phyloP scores from a whole-genome alignment of 1,284 basidiomycete genomes.

The Marasmius fiardii region DNA sequence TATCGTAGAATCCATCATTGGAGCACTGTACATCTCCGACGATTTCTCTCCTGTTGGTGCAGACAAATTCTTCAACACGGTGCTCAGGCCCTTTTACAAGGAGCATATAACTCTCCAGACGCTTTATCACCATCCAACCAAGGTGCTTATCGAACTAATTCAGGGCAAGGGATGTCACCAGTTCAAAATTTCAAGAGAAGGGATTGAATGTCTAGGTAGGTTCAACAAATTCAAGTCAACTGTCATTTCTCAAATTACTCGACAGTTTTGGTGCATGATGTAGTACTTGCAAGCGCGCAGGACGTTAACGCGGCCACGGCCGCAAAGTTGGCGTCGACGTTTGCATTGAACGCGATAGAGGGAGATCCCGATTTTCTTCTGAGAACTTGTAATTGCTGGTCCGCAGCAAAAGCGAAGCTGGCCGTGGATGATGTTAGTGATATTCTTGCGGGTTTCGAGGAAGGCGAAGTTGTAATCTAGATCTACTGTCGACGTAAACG shows the following conservation, averaged over 20 bases:
- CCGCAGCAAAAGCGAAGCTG: slow-evolving; percentile 13
- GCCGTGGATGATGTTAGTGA: background rate
- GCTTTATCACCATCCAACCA: slow-evolving; percentile 70
- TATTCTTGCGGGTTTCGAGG: slow-evolving; percentile 11
- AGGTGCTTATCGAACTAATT: slow-evolving; percentile 65
- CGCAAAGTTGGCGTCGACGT: slow-evolving; percentile 52
- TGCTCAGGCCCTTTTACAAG: slow-evolving; percentile 73
- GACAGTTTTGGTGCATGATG: slow-evolving; percentile 63
- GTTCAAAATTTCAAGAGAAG: slow-evolving; percentile 53
- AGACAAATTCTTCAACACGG: slow-evolving; percentile 60
- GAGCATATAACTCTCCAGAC: slow-evolving; percentile 66
- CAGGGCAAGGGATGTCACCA: slow-evolving; percentile 66
- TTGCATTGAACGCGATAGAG: slow-evolving; percentile 64
- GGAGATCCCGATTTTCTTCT: slow-evolving; percentile 58
- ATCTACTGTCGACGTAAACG: background rate
- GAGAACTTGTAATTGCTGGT: slow-evolving; percentile 63
- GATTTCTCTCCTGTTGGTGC: slow-evolving; percentile 56
- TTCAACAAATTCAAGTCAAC: background rate
- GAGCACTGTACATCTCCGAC: slow-evolving; percentile 74
- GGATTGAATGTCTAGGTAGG: slow-evolving; percentile 44
- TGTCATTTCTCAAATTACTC: background rate
- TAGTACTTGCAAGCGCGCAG: slow-evolving; percentile 55
- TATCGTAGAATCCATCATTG: slow-evolving; percentile 72
- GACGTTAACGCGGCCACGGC: slow-evolving; percentile 49
- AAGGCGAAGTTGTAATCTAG: slow-evolving; percentile 5